Base-by-base conservation (phyloP, 2,329 filamentous ascomycete species). In the Neonectria punicea region DNA sequence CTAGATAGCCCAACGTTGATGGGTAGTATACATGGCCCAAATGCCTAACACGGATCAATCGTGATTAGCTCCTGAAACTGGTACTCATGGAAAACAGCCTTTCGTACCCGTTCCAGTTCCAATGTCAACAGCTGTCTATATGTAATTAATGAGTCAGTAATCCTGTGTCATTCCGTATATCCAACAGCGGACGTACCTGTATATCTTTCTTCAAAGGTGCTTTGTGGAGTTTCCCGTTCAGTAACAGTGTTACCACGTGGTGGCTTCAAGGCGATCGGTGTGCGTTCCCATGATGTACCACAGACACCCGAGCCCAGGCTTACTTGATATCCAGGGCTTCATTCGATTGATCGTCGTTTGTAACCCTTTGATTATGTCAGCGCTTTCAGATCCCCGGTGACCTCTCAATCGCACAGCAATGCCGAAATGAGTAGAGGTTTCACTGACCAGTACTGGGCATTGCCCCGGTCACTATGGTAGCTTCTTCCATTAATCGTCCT, bases 11-110 rank as follows among this genome's bases (percentile, higher is more conserved):
- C n/a, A n/a, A 10, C 1, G 25, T 25, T 25, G 1, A 10, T 9
- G 7, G 11, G n/a, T 25, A 4, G 2, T 7, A 18, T 61, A 70
- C 69, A 64, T 72, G 10, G 85, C 82, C 86, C 84, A 87, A 63
- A 85, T 63, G 22, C 61, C 61, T 63, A 3, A 4, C 2, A 5
- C 4, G 13, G 20, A 22, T 32, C 44, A 4, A 14, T 8, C 20
- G 30, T 34, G 2, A 5, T 39, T 14, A 5, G 49, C 8, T 22
- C 16, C 2, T 7, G 6, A 1, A 11, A 2, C 16, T 13, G 1
- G 5, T 18, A 32, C 4, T 13, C 10, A 32, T 32, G 53, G n/a
- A 10, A 18, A 18, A 41, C 6, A 11, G 34, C 16, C 16, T n/a
- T 18, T 25, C 28, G 5, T 47, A 63, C 54, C 60, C 9, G 60